These are phyloP conservation scores for Colletotrichum musae DNA, from an alignment of 2,329 filamentous ascomycete species.

Conservation along the genomic window DNA sequence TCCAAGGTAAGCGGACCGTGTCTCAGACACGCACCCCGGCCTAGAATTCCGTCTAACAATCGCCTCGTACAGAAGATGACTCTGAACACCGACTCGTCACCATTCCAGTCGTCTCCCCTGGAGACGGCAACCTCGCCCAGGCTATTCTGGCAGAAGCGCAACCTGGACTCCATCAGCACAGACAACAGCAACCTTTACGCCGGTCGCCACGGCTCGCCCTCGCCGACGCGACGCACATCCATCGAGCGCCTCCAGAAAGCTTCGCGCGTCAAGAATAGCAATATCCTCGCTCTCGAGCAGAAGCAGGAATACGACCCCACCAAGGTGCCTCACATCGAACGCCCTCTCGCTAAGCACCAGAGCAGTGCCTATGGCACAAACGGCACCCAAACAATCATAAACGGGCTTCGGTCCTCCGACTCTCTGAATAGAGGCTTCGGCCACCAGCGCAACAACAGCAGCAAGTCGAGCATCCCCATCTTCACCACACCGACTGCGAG, in stretches of 20 bases:
- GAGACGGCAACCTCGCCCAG: constrained; percentile 80
- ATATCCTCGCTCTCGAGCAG: constrained; percentile 93
- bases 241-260: constrained; percentile 96
- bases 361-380: constrained; percentile 77
- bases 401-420: constrained; percentile 67
- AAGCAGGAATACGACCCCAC: constrained; percentile 93
- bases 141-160: constrained; percentile 89
- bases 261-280: constrained; percentile 97
- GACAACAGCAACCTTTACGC: constrained; percentile 82
- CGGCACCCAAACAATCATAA: constrained; percentile 55
- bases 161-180: constrained; percentile 68
- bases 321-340: constrained; percentile 82
- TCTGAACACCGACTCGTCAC: constrained; percentile 81
- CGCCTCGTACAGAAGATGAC: constrained; percentile 71
- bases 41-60: constrained; percentile 47
- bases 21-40: constrained; percentile 39
- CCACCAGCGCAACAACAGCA: constrained; percentile 67
- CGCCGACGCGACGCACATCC: constrained; percentile 85
- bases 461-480: constrained; percentile 71
- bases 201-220: constrained; percentile 72
- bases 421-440: constrained; percentile 55
- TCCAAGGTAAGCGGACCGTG: constrained; percentile 71
- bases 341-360: constrained; percentile 84
- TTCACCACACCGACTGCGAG: constrained; percentile 63
- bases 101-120: constrained; percentile 87